Evolutionary conservation across 805 yeast genomes (phyloP), one percentile per base, ranked within the genome.

Genomic region (Aciculoconidium aculeatum): DNA sequence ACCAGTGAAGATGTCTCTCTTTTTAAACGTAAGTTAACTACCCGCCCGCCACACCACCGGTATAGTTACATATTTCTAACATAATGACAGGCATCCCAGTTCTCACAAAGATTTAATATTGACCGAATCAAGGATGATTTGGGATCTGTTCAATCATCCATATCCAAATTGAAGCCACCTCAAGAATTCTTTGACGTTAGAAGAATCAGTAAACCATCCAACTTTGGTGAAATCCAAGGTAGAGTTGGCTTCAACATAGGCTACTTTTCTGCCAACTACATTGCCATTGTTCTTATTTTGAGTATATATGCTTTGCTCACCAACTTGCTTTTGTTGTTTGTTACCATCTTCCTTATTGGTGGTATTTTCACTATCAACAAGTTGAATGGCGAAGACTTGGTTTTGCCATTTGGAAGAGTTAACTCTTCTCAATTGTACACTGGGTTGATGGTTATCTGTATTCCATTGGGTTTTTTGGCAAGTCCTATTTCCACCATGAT

Each of bases 161-260:
- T 87, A 38, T 59, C 92, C 27, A 74, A 82, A 46, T 57, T 92
- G 37, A 80, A 83, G 51, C 85, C 96, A 20, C 88, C 94, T 23
- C 92, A 81, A 57, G 98, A 92, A 55, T 92, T 92, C 53, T 85
- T 92, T 51, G 96, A 92, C 54, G 60, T 83, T 50, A 82, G 87
- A 58, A 79, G 95, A 53, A 57, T 92, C 38, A 82, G 95, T 20
- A 87, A 86, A 55, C 99, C 99, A 12, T 77, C 74, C 31, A 87
- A 86, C 57, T 81, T 87, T 55, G 77, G 81, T 27, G 98, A 92
- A 43, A 66, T 83, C 28, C 98, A 92, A 62, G 75, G 83, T 44
- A 77, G 99, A 56, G 85, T 90, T 23, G 62, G 80, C 25, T 92
- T 75, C 69, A 92, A 92, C 60, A 63, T 92, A 55, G 77, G 84